Percentiles rank a stretch among this genome's conserved stretches.
Conservation (phyloP, 208 protist genomes). For the Wallacemonas sp. region DNA sequence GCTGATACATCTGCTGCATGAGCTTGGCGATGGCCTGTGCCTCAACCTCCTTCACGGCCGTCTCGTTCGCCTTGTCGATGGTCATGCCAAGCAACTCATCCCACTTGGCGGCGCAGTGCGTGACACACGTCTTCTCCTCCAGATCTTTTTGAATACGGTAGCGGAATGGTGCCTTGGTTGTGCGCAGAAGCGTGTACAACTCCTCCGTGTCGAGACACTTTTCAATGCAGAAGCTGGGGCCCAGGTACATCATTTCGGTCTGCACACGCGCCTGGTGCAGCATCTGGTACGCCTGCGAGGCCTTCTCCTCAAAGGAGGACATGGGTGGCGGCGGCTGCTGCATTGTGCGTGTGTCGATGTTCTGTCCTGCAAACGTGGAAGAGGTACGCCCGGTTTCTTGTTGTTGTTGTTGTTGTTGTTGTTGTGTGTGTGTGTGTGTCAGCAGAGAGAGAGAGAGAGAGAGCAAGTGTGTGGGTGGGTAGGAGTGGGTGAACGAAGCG, state of each 20-base stretch:
- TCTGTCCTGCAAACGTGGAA: too few species aligned
- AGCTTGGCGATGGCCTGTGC: conserved; percentile 55
- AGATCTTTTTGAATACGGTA: conserved; percentile 80
- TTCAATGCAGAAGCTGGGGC: conserved; percentile 69
- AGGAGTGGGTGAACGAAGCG: neutral
- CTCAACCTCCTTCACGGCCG: conserved; percentile 53
- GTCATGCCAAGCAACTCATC: conserved; percentile 53
- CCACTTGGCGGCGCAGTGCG: conserved; percentile 80
- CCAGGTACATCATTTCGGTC: conserved; percentile 52
- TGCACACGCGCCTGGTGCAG: conserved; percentile 57
- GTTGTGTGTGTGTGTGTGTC: too few species aligned
- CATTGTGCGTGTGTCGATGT: too few species aligned
- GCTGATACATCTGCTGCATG: conserved; percentile 61
- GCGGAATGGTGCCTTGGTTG: conserved; percentile 73
- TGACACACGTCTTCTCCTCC: conserved; percentile 85
- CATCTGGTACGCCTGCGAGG: conserved; percentile 68
- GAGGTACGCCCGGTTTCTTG: too few species aligned
- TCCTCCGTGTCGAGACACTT: conserved; percentile 87
- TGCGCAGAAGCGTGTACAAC: conserved; percentile 84
- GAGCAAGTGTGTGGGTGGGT: neutral
- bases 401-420: too few species aligned
- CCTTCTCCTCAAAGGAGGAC: conserved; percentile 73
- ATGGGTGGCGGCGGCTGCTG: conserved; percentile 63
- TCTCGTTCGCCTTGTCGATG: conserved; percentile 56
- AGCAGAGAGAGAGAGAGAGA: neutral